phyloP scores from a whole-genome alignment of 2,329 filamentous ascomycete genomes.

The Penicillium decumbens region DNA sequence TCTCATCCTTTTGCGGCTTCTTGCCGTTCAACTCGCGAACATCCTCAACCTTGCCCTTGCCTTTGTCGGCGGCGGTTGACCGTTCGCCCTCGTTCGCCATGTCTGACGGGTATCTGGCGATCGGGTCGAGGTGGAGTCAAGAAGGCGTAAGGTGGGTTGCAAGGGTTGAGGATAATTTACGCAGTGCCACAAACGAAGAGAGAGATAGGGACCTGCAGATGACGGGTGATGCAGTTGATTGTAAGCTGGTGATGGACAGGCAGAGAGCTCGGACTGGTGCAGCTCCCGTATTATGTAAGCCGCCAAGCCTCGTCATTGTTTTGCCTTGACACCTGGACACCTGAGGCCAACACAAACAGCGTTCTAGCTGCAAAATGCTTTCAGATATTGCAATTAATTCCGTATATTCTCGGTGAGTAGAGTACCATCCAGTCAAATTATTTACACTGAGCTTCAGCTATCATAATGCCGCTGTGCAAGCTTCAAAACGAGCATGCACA shows the following conservation, averaged over 20 bases:
- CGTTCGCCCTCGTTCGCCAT: conserved; percentile 95
- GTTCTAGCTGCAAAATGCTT: neutral
- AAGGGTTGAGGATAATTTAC: conserved; percentile 2
- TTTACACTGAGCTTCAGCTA: neutral
- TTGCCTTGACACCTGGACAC: neutral
- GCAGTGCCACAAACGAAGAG: conserved; percentile 11
- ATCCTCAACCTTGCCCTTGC: conserved; percentile 84
- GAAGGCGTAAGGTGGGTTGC: conserved; percentile 5
- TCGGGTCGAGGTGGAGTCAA: conserved; percentile 20
- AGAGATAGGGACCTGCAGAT: conserved; percentile 17
- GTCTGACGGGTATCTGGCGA: conserved; percentile 36
- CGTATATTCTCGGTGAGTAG: neutral
- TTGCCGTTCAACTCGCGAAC: conserved; percentile 58
- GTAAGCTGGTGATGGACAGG: conserved; percentile 26
- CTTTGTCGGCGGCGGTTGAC: conserved; percentile 82
- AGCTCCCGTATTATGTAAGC: conserved; percentile 25
- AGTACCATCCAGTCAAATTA: neutral
- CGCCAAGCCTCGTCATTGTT: conserved; percentile 25
- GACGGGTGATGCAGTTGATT: conserved; percentile 21
- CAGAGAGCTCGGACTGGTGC: conserved; percentile 26
- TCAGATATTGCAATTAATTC: neutral
- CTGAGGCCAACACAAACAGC: neutral
- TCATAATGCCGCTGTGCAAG: neutral
- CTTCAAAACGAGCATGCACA: neutral
- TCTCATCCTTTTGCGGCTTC: conserved; percentile 61